A percentile compares a stretch with the other conserved stretches of the same genome.
Evolutionary conservation across 2,329 filamentous ascomycete genomes (phyloP).

Genomic region (Penicillium sp.): DNA sequence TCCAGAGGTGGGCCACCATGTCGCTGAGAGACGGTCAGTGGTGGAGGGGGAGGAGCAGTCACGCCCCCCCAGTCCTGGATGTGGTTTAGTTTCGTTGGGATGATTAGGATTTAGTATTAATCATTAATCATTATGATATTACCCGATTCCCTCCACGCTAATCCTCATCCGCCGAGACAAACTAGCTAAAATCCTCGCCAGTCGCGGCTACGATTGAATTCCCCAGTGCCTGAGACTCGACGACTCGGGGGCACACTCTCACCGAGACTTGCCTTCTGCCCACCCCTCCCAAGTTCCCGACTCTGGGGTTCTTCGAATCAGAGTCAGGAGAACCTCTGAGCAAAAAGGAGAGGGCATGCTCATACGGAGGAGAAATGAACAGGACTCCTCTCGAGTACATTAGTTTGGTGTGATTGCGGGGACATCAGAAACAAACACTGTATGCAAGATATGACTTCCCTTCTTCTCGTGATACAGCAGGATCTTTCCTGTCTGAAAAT

Average conservation of each 20-base stretch:
- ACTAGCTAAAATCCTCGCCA: constrained; percentile 9
- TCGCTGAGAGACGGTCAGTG: not conserved
- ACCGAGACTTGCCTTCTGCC: not conserved
- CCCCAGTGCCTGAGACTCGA: not conserved
- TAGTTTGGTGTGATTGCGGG: not conserved
- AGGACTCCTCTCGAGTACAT: not conserved
- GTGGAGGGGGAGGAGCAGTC: not conserved
- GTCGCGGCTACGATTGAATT: constrained; percentile 10
- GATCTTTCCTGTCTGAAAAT: constrained; percentile 2
- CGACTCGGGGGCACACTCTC: not conserved
- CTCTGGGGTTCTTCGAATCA: not conserved
- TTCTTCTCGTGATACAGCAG: constrained; percentile 1
- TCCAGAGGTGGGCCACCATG: not conserved
- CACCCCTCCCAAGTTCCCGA: not conserved
- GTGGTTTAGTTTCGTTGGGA: not conserved
- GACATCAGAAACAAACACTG: not conserved
- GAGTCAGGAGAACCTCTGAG: not conserved
- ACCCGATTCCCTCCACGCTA: not conserved
- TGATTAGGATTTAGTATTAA: not conserved
- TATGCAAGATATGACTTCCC: not conserved
- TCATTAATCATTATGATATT: not conserved
- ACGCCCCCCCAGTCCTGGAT: constrained; percentile 4
- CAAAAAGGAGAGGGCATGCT: not conserved
- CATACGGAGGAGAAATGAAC: not conserved
- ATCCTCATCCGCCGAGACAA: not conserved